Evolutionary conservation across 148 eudicot species (phyloP), one percentile per base, ranked within the genome.

Genomic region (Rhododendron vialii): DNA sequence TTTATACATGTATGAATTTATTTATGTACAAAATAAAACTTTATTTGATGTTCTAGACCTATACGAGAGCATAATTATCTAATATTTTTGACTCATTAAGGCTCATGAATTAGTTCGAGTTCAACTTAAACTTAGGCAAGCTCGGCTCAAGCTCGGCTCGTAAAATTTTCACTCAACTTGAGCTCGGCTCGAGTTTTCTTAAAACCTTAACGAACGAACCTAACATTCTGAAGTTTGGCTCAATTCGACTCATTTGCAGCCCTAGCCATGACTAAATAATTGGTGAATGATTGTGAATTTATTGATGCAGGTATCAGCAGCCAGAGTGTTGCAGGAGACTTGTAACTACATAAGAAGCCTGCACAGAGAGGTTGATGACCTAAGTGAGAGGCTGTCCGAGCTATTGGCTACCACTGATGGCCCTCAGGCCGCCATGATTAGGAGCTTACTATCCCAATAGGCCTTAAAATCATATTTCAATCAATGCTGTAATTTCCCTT

Each of bases 321-420:
- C 89, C 0, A 90, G 76, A 75, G 93, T 91, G 55, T 82, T 91
- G 47, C 93, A 91, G 63, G 93, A 91, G 86, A 89, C 91, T 30
- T 90, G 92, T 86, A 88, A 87, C 81, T 88, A 88, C 89, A 90
- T 88, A 73, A 87, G 90, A 80, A 86, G 74, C 90, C 84, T 91
- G 87, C 91, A 91, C 76, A 83, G 85, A 81, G 93, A 91, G 50
- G 91, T 89, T 50, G 91, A 91, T 87, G 91, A 87, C 82, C 77
- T 91, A 35, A 91, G 93, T 45, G 93, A 91, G 77, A 84, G 91
- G 17, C 76, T 91, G 82, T 91, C 93, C 20, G 90, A 84, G 84
- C 78, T 91, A 57, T 71, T 91, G 76, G 91, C 61, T 47, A 89
- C 38, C 28, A 86, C 93, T 4, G 93, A 91, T 77, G 74, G 88